Base-by-base conservation (phyloP, 2,329 filamentous ascomycete species). In the Exophiala xenobiotica region DNA sequence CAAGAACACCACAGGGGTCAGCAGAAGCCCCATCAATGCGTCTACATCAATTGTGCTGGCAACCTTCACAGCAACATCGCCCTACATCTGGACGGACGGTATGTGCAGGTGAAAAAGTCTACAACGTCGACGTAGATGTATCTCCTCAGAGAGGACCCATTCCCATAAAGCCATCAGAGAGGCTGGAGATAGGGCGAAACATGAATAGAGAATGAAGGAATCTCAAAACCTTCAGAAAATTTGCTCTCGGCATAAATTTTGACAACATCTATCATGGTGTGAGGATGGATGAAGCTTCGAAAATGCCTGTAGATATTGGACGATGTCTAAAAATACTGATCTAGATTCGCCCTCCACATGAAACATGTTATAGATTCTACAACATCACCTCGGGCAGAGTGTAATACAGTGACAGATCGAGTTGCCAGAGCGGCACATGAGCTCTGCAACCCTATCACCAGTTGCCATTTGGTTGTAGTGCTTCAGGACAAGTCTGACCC, bases 171-270 rank as follows among this genome's bases (percentile, higher is more conserved):
- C 41, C 45, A 27, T 14, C 14, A 12, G 14, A 14, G 23, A 43
- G 37, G 38, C 33, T 42, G 43, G 49, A 49, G 41, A 37, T 39
- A 40, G 46, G 19, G 45, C 33, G 41, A 43, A 53, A 47, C 29
- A 43, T 22, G 19, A 3, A 29, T 19, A 40, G 38, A 43, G 38
- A 42, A 39, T 26, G 23, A 33, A 44, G 20, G 24, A 33, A 31
- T 23, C 16, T 39, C 27, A 33, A 29, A 16, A 31, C 38, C 38
- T 46, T 47, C 26, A 14, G 3, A 16, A n/a, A 87, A 73, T 39
- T 83, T 83, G 49, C 87, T 86, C 48, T 83, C 81, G 62, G 58
- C 58, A 58, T 47, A 35, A n/a, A 51, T 51, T 56, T 60, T 60
- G 56, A 58, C 56, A 56, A 58, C 58, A 60, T 58, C 56, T 14